Evolutionary conservation across 306 rosid species (phyloP), one percentile per base, ranked within the genome.

Genomic region (Gastrolobium bilobum): DNA sequence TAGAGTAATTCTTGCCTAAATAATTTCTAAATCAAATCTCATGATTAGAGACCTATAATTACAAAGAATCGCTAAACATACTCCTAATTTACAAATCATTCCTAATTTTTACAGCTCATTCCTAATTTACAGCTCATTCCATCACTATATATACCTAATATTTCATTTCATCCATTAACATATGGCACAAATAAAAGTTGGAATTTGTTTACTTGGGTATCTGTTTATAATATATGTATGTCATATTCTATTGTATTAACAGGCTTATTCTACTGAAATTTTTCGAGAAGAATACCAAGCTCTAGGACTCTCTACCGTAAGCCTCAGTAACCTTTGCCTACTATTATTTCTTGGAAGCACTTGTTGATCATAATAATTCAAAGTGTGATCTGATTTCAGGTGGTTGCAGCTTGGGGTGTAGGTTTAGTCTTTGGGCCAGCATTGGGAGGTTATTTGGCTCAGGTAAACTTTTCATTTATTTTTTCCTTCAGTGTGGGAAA

Each of bases 391-490:
- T 80, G 42, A 51, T 79, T 82, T 83, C 93, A 92, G 97, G 68
- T 92, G n/a, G 88, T 87, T 67, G 89, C 94, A 3, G 89, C 97
- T 59, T 90, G 96, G 98, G 96, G 92, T 66, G 81, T 91, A 3
- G 96, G 97, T 58, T 84, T 92, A 83, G 84, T 89, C 63, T 47
- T 94, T 73, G 98, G 97, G 40, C 98, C 98, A 4, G 96, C 97
- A 70, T 20, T 94, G 79, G 98, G 98, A 81, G 98, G 98, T 13
- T 88, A 85, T 84, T 84, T 94, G 46, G 93, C 98, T 33, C 96
- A 89, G 94, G 98, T 92, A 83, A 58, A 33, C 2, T 68, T 34
- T 6, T 52, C 39, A 38, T 73, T 5, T 31, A 14, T 5, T 73
- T 65, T 1, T 48, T 68, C 40, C 52, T 44, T 71, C 13, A 5